Base-by-base conservation (phyloP, 345 rosid genomes). In the Xanthoceras sorbifolium region DNA sequence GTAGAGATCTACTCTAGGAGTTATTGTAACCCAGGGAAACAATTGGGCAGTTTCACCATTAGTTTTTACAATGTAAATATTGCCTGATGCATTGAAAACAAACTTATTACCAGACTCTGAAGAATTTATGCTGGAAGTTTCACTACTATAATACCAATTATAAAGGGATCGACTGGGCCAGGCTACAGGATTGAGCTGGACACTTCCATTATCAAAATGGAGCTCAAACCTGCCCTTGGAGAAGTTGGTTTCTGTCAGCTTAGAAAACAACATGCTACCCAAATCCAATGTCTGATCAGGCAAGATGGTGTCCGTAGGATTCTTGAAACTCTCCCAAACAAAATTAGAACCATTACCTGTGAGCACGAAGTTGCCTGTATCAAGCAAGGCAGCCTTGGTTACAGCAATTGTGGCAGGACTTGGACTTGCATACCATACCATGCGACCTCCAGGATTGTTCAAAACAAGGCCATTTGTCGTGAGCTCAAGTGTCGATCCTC, bases 221-320 rank as follows among this genome's bases (percentile, higher is more conserved):
- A 85, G 83, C 78, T 64, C 81, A 42, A 78, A 83, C 46, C 77
- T 78, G 20, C 85, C 85, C n/a, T 11, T 78, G 5, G 76, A 64
- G 75, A 55, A 83, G 42, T 63, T 77, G 55, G 42, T 63, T 32
- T 25, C 74, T 2, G 63, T 63, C 29, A 28, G 76, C 26, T 31
- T 32, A 7, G 86, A 83, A 50, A 29, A 61, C 55, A 82, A 40
- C 70, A 6, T 36, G 22, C 52, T 71, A 36, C n/a, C 83, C 17
- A 62, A 22, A n/a, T 71, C 79, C 44, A 87, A 23, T 26, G 17
- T 64, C 72, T 85, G 90, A 32, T 69, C 29, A 3, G 84, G 90
- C 70, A 87, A 55, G 67, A 87, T 76, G 9, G 88, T 84, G 40
- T 87, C 75, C 8, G 79, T 84, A 8, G 86, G 90, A 77, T 80